Evolutionary conservation across 116 monocot genomes (phyloP).

Genomic region (Posidonia oceanica): DNA sequence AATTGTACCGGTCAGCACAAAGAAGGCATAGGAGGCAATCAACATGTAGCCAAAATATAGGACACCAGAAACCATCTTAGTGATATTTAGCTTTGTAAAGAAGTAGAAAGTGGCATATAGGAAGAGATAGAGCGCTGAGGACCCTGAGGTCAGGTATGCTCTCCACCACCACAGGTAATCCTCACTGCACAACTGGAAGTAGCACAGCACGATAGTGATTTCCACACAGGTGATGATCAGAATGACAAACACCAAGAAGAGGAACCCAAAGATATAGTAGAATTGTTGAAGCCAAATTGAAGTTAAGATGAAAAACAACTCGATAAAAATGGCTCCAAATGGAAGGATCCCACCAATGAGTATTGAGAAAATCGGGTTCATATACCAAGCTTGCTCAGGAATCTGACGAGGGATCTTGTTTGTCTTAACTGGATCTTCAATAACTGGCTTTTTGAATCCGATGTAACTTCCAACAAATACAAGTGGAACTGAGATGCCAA

Average conservation of each 20-base stretch:
- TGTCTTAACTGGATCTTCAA: slow-evolving; percentile 90
- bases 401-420: slow-evolving; percentile 87
- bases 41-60: slow-evolving; percentile 97
- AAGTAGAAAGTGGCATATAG: slow-evolving; percentile 90
- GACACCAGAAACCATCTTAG: slow-evolving; percentile 64
- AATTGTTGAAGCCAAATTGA: slow-evolving; percentile 98
- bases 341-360: slow-evolving; percentile 85
- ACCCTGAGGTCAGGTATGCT: slow-evolving; percentile 83
- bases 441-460: slow-evolving; percentile 65
- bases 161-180: slow-evolving; percentile 99
- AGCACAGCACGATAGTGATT: slow-evolving; percentile 88
- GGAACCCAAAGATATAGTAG: slow-evolving; percentile 96
- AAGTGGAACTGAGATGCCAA: slow-evolving; percentile 88
- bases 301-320: slow-evolving; percentile 95
- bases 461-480: slow-evolving; percentile 76
- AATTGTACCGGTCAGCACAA: slow-evolving; percentile 84
- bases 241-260: slow-evolving; percentile 85
- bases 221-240: slow-evolving; percentile 86
- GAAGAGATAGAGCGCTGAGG: slow-evolving; percentile 85
- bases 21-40: slow-evolving; percentile 85
- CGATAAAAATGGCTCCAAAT: slow-evolving; percentile 95
- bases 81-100: slow-evolving; percentile 92
- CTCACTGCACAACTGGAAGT: slow-evolving; percentile 94
- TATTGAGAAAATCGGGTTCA: slow-evolving; percentile 60
- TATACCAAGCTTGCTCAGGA: slow-evolving; percentile 96